Evolutionary conservation across 2,329 filamentous ascomycete species (phyloP).

Genomic region (Aphanoascus verrucosus): DNA sequence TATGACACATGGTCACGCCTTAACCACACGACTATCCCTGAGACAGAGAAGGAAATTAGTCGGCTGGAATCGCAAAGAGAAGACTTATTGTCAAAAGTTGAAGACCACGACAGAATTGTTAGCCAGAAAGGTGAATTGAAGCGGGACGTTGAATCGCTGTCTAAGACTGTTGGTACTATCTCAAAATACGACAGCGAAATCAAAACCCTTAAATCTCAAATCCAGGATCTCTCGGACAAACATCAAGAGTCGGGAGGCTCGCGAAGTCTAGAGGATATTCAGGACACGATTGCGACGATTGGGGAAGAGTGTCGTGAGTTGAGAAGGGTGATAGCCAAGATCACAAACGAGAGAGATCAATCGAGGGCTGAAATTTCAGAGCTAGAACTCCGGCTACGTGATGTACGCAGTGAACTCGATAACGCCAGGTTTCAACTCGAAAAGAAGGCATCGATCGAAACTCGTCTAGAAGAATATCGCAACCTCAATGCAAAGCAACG

Average conservation of each 20-base stretch:
- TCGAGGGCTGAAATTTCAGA: conserved; percentile 55
- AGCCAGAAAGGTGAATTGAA: conserved; percentile 52
- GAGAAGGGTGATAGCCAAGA: conserved; percentile 54
- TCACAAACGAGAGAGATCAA: conserved; percentile 61
- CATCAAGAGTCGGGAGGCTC: conserved; percentile 57
- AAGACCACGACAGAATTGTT: conserved; percentile 57
- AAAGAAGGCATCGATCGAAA: conserved; percentile 61
- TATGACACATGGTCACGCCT: conserved; percentile 68
- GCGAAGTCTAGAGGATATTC: conserved; percentile 72
- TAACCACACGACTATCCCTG: conserved; percentile 57
- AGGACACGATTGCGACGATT: conserved; percentile 58
- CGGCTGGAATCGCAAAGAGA: conserved; percentile 53
- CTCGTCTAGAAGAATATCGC: conserved; percentile 63
- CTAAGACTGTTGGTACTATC: conserved; percentile 67
- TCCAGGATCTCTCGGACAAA: conserved; percentile 63
- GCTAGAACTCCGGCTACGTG: conserved; percentile 67
- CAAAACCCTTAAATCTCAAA: conserved; percentile 57
- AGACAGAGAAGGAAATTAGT: conserved; percentile 53
- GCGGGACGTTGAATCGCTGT: conserved; percentile 63
- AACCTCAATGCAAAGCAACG: conserved; percentile 58
- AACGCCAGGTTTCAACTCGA: conserved; percentile 64
- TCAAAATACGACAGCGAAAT: conserved; percentile 62
- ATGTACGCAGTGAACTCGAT: conserved; percentile 61
- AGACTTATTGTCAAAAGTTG: conserved; percentile 49
- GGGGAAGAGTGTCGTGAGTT: conserved; percentile 56